A percentile compares a stretch with the other conserved stretches of the same genome.
phyloP scores from a whole-genome alignment of 345 rosid genomes.

The Hevea brasiliensis region DNA sequence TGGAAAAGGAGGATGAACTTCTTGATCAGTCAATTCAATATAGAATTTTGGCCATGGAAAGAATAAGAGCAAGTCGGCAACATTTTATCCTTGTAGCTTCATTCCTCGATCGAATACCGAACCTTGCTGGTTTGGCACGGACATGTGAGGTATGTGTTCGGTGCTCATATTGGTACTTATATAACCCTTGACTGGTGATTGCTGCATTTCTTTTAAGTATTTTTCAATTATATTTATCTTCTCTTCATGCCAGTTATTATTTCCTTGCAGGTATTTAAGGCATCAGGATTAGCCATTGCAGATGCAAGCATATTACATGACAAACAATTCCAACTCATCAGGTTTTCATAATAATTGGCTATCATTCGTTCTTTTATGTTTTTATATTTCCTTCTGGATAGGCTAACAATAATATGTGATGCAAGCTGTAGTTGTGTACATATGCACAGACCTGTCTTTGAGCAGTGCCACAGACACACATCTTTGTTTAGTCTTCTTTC shows the following conservation, averaged over 20 bases:
- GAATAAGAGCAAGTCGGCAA: constrained; percentile 63
- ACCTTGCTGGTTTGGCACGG: constrained; percentile 94
- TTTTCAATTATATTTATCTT: neutral
- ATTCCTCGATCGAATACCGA: constrained; percentile 85
- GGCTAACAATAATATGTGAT: too few relatives aligned
- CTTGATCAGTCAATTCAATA: constrained; percentile 67
- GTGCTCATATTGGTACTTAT: constrained; percentile 1
- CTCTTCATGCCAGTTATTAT: constrained; percentile 19
- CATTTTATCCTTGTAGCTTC: constrained; percentile 85
- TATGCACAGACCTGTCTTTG: neutral
- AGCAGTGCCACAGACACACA: neutral
- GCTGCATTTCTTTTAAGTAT: neutral
- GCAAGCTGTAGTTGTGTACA: neutral
- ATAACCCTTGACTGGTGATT: neutral
- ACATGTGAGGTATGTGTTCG: constrained; percentile 74
- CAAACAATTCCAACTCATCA: constrained; percentile 94
- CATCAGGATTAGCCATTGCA: constrained; percentile 71
- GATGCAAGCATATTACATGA: constrained; percentile 65
- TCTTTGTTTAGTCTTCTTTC: neutral
- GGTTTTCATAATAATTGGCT: constrained; percentile 41
- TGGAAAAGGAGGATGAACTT: constrained; percentile 82
- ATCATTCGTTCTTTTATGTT: constrained; percentile 12
- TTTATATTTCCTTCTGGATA: neutral
- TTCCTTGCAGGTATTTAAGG: constrained; percentile 71
- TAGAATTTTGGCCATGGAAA: constrained; percentile 62